Evolutionary conservation across 108 stramenopile genomes (phyloP).

Genomic region (Pseudonitzschia delicatissima): DNA sequence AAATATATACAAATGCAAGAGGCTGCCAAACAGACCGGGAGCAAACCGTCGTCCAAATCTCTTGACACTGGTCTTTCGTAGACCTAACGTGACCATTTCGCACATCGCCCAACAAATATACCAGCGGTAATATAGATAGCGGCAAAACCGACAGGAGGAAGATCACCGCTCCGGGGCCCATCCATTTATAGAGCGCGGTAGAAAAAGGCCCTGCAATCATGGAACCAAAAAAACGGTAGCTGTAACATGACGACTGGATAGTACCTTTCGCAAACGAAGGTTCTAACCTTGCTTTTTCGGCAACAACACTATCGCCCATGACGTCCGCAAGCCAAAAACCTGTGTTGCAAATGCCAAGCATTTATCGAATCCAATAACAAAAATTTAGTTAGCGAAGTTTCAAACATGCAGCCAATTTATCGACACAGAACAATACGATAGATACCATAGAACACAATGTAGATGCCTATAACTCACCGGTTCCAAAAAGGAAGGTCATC

Average conservation of each 20-base stretch:
- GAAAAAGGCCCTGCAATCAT: conserved; percentile 77
- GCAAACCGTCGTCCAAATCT: conserved; percentile 86
- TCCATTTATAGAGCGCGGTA: conserved; percentile 53
- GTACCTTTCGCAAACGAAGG: conserved; percentile 62
- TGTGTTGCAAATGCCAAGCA: conserved; percentile 23
- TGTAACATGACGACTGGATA: conserved; percentile 78
- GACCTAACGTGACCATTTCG: conserved; percentile 44
- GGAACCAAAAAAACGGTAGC: conserved; percentile 74
- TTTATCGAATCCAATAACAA: not conserved
- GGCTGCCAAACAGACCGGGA: conserved; percentile 84
- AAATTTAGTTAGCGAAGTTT: not conserved
- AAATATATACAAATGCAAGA: conserved; percentile 84
- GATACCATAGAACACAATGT: not conserved
- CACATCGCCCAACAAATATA: conserved; percentile 60
- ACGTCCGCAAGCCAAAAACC: conserved; percentile 88
- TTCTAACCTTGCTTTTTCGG: conserved; percentile 86
- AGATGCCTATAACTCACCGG: not conserved
- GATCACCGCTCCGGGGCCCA: conserved; percentile 54
- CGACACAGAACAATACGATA: too few relatives aligned
- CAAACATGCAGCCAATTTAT: too few relatives aligned
- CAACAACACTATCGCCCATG: conserved; percentile 83
- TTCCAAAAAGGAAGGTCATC: conserved; percentile 44
- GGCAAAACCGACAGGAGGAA: conserved; percentile 62
- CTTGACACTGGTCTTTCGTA: conserved; percentile 66
- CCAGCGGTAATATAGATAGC: conserved; percentile 54